A percentile compares a stretch with the other conserved stretches of the same genome.
Evolutionary conservation across 2,329 filamentous ascomycete species (phyloP).

Genomic region (Beauveria australis): DNA sequence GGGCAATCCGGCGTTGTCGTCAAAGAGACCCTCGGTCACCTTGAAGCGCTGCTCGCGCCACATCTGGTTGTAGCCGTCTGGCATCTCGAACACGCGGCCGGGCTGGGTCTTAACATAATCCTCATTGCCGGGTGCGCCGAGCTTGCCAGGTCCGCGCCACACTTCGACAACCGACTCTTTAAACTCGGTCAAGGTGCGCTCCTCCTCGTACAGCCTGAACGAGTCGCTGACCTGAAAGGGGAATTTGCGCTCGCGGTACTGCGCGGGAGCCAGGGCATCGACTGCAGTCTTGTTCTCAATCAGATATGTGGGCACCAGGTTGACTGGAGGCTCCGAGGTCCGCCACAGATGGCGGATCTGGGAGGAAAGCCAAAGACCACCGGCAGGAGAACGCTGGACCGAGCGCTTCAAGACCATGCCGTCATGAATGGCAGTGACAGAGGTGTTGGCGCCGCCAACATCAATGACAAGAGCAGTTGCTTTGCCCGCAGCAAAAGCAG

Average conservation of each 20-base stretch:
- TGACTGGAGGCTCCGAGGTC: constrained; percentile 58
- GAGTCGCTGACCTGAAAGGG: constrained; percentile 53
- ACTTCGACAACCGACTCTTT: constrained; percentile 96
- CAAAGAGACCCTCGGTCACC: constrained; percentile 84
- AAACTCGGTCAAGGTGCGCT: constrained; percentile 88
- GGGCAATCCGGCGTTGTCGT: constrained; percentile 65
- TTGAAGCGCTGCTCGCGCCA: constrained; percentile 84
- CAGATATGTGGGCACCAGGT: constrained; percentile 77
- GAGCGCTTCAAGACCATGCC: constrained; percentile 90
- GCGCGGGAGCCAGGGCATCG: constrained; percentile 72
- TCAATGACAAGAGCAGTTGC: constrained; percentile 89
- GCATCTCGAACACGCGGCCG: constrained; percentile 90
- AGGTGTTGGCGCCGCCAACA: constrained; percentile 80
- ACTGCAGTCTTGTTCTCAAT: constrained; percentile 82
- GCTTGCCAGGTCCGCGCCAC: constrained; percentile 73
- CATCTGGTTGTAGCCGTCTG: constrained; percentile 91
- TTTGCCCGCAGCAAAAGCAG: constrained; percentile 88
- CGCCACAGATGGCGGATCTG: constrained; percentile 80
- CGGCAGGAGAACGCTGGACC: constrained; percentile 75
- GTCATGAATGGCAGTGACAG: constrained; percentile 85
- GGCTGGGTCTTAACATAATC: constrained; percentile 66
- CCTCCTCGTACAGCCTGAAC: constrained; percentile 80
- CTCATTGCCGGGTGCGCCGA: constrained; percentile 59
- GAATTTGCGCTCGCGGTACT: constrained; percentile 68
- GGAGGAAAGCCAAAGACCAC: constrained; percentile 80